These are phyloP conservation scores for Cyberlindnera subsufficiens DNA, from an alignment of 805 yeast genomes.

Conservation along the genomic window DNA sequence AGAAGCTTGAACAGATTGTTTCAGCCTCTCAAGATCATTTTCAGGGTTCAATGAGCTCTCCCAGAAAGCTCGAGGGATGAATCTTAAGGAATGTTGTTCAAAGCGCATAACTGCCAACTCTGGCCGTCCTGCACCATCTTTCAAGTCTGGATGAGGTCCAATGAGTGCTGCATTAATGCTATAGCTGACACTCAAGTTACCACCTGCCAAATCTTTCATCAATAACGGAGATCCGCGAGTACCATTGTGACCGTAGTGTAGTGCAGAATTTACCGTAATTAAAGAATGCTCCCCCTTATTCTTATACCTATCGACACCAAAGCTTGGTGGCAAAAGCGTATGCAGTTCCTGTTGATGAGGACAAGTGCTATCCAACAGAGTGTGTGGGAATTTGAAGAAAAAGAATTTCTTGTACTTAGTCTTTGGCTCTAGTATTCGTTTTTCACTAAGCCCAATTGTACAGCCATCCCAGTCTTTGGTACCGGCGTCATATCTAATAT, in stretches of 20 bases:
- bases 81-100: conserved; percentile 30
- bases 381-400: conserved; percentile 51
- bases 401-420: conserved; percentile 51
- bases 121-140: conserved; percentile 8
- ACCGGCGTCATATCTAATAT: conserved; percentile 38
- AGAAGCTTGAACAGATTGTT: conserved; percentile 8
- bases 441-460: conserved; percentile 44
- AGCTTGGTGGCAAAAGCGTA: conserved; percentile 34
- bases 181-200: conserved; percentile 42
- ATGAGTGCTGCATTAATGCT: conserved; percentile 53
- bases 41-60: conserved; percentile 16
- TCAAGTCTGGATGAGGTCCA: conserved; percentile 31
- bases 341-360: conserved; percentile 36
- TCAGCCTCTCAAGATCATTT: conserved; percentile 6
- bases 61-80: conserved; percentile 34
- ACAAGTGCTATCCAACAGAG: conserved; percentile 47
- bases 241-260: conserved; percentile 47
- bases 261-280: conserved; percentile 26
- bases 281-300: conserved; percentile 26
- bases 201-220: conserved; percentile 44
- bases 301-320: conserved; percentile 30
- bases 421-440: conserved; percentile 42
- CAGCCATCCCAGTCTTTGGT: conserved; percentile 41
- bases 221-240: conserved; percentile 48
- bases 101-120: conserved; percentile 29